These are phyloP conservation scores for Xylaria cubensis DNA, from an alignment of 495 filamentous ascomycete species.

Conservation along the genomic window DNA sequence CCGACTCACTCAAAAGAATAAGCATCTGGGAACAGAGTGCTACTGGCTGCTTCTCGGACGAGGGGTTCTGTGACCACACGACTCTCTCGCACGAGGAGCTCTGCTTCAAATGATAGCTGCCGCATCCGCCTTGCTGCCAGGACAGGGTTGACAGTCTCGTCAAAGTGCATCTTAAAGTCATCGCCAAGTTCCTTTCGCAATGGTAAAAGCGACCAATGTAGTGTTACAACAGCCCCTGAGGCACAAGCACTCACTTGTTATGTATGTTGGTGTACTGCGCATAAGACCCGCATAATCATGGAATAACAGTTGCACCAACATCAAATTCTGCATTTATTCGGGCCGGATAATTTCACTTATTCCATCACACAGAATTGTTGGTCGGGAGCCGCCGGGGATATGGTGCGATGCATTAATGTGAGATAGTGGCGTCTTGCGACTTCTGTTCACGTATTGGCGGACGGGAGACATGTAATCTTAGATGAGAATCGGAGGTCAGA, in stretches of 20 bases:
- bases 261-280: conserved; percentile 6
- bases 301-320: neutral
- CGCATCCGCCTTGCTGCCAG: conserved; percentile 52
- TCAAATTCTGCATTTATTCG: neutral
- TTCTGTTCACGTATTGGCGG: neutral
- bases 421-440: neutral
- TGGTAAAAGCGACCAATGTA: too few species aligned
- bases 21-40: too few species aligned
- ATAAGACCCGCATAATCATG: neutral
- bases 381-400: neutral
- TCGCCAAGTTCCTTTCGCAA: conserved; percentile 79
- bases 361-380: neutral
- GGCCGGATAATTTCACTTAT: neutral
- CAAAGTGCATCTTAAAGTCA: conserved; percentile 61
- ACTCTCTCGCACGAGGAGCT: too few species aligned
- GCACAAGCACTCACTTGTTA: conserved; percentile 1
- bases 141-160: conserved; percentile 67
- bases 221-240: neutral
- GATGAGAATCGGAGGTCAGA: neutral
- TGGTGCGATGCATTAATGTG: neutral
- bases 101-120: conserved; percentile 37
- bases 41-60: too few species aligned
- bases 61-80: too few species aligned
- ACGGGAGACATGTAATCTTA: neutral
- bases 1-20: too few species aligned